Base-by-base conservation (phyloP, 2,329 filamentous ascomycete species). In the Aureobasidium leucospermi region DNA sequence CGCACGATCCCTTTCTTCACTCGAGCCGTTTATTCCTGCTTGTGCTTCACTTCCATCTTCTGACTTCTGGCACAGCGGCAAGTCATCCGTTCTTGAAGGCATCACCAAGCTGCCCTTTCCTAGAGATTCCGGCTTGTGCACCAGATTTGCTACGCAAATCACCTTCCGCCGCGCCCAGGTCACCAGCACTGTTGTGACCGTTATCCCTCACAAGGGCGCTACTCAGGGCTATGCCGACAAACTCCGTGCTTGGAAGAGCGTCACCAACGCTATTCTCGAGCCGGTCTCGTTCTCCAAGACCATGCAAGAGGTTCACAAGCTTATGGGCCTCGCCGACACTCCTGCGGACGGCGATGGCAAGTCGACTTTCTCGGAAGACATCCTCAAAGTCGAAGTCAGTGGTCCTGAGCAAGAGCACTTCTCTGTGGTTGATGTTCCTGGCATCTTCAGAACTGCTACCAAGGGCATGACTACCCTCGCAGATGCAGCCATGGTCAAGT, bases 41-140 rank as follows among this genome's bases (percentile, higher is more conserved):
- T 23, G 23, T 23, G 23, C 23, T 23, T 23, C 23, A 23, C 23
- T 23, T 23, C 23, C 23, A 23, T 23, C 23, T 42, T 13, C 49
- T 42, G 13, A 53, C 23, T 32, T 11, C 2, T 31, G 8, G 13
- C 32, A 29, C 15, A 51, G 56, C 0, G 84, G 84, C 2, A 87
- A 87, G 66, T 83, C 79, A 13, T 85, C 81, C 0, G 81, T 86
- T 0, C 76, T 87, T 0, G 81, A 86, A 63, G 85, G 84, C 1
- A 81, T 87, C 36, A 82, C 83, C 0, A 76, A 79, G 10, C 78
- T 87, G 2, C 76, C 76, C 0, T 85, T 86, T 41, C 79, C 81
- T 0, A 71, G 77, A 7, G 78, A 82, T 5, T 76, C 76, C 7
- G 77, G 71, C 15, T 53, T 81, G 0, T 84, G 81, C 65, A 85